Base-by-base conservation (phyloP, 257 asterid genomes). In the Rehmannia glutinosa region DNA sequence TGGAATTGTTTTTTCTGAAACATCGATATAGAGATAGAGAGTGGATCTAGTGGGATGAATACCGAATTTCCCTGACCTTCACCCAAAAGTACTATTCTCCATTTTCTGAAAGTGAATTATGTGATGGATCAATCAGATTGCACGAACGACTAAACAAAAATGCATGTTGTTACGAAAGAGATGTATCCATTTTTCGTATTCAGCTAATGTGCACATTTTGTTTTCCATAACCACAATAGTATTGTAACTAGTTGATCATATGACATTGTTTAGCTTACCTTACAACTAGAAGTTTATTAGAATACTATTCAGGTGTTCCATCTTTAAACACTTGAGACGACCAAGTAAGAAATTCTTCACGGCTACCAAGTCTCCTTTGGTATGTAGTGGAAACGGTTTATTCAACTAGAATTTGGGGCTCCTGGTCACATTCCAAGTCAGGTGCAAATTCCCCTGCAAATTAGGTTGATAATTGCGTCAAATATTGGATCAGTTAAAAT, bases 361-460 rank as follows among this genome's bases (percentile, higher is more conserved):
- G 43, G 9, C 43, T 38, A 11, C 9, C 9, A 38, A 38, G 43
- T 38, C 8, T 38, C 43, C n/a, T 11, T 21, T 11, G n/a, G 35
- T 23, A 16, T 2, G 20, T 5, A 12, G 2, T 16, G 73, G 15
- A 20, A 49, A 49, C 19, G 51, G 50, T 50, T 17, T 10, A 27
- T 50, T 71, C 55, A 9, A 46, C 62, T 24, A 32, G 35, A 57
- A 46, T 41, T 57, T 43, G 24, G 19, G 16, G 38, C 17, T 71
- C 72, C 64, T 27, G 19, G 38, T 63, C 13, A 27, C 45, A 47
- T 35, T 43, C 63, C 70, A 66, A 59, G 54, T 71, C 80, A 2
- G 56, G 9, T 33, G 72, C 72, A 46, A 73, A 63, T 70, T 84
- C 82, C 12, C 87, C 87, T 79, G 77, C 64, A 70, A 68, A 39